A percentile compares a stretch with the other conserved stretches of the same genome.
phyloP scores from a whole-genome alignment of 495 filamentous ascomycete species.

The Neurospora sp. region DNA sequence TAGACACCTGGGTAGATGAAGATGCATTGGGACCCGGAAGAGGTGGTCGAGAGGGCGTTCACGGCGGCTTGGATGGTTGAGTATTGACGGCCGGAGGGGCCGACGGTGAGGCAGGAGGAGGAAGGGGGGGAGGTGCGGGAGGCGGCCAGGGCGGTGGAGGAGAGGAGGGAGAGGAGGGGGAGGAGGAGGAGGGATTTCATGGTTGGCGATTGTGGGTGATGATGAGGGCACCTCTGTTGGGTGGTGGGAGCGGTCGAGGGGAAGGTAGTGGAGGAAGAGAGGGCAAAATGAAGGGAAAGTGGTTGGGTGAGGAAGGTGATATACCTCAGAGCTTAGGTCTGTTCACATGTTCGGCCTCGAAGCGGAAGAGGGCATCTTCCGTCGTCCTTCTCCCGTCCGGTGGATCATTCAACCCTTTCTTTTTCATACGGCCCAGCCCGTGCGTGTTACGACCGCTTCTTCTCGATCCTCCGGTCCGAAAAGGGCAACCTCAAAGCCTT shows the following conservation, averaged over 20 bases:
- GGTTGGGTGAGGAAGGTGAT: neutral
- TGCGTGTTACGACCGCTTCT: neutral
- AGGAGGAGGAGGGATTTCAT: constrained; percentile 9
- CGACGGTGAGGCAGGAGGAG: constrained; percentile 42
- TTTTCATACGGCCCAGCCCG: neutral
- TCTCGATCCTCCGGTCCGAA: neutral
- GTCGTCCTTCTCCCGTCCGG: too few relatives aligned
- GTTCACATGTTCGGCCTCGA: neutral
- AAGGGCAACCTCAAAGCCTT: neutral
- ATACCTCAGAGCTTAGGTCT: neutral
- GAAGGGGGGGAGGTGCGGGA: constrained; percentile 40
- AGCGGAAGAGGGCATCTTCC: neutral
- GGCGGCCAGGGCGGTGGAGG: constrained; percentile 24
- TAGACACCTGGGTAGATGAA: constrained; percentile 55
- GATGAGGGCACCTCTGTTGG: neutral
- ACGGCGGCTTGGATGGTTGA: constrained; percentile 48
- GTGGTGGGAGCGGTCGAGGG: neutral
- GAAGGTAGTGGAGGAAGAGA: neutral
- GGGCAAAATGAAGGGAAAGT: neutral
- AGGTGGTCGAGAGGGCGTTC: constrained; percentile 38
- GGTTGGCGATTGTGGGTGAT: neutral
- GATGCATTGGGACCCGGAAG: constrained; percentile 41
- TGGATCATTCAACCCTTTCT: neutral
- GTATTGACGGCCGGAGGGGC: constrained; percentile 29
- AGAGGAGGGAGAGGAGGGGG: constrained; percentile 7